Percentiles rank a stretch among this genome's conserved stretches.
phyloP scores from a whole-genome alignment of 441 rosid species.

The Populus hybrid region DNA sequence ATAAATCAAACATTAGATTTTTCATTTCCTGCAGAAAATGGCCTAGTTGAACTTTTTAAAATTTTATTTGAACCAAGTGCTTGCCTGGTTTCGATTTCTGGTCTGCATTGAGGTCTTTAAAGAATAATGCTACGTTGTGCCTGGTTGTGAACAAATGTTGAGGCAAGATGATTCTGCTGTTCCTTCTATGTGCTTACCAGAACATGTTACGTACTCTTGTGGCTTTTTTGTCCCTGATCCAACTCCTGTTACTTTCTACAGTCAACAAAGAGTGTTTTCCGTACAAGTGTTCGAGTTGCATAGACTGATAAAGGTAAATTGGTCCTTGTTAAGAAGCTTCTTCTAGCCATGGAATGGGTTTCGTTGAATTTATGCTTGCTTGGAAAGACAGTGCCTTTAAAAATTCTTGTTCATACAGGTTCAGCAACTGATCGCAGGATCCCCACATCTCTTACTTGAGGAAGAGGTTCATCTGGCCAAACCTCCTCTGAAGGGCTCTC shows the following conservation, averaged over 20 bases:
- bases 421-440: conserved; percentile 68
- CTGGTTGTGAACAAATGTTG: conserved; percentile 10
- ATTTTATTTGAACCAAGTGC: not conserved
- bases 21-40: not conserved
- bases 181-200: conserved; percentile 1
- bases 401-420: conserved; percentile 47
- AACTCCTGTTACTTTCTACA: conserved; percentile 47
- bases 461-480: conserved; percentile 37
- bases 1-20: not conserved
- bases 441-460: conserved; percentile 62
- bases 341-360: conserved; percentile 9
- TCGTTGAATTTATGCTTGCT: not conserved
- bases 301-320: conserved; percentile 80
- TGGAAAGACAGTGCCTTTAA: conserved; percentile 12
- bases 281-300: conserved; percentile 86
- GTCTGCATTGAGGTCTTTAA: not conserved
- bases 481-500: conserved; percentile 38
- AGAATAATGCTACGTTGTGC: conserved; percentile 11
- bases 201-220: conserved; percentile 7
- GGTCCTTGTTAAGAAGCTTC: conserved; percentile 8
- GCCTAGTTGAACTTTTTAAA: not conserved
- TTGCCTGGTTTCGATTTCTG: not conserved
- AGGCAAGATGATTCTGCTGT: conserved; percentile 9
- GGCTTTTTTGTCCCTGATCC: conserved; percentile 27
- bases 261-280: conserved; percentile 87